Base-by-base conservation (phyloP, 2,329 filamentous ascomycete species). In the Pseudogymnoascus sp. region DNA sequence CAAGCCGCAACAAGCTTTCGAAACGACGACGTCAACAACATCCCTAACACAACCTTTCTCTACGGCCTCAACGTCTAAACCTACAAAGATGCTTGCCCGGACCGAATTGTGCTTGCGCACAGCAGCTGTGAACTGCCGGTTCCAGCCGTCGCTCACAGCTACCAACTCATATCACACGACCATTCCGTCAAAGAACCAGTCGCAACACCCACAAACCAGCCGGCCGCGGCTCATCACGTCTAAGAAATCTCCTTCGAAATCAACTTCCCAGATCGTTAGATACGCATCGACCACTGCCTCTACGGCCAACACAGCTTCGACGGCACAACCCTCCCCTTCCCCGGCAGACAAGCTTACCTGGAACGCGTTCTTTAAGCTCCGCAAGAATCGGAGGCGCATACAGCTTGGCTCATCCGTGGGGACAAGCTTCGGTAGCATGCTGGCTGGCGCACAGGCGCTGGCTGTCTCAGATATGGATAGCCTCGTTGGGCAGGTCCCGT, bases 301-400 rank as follows among this genome's bases (percentile, higher is more conserved):
- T 2, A 37, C 62, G 43, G 35, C 29, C 8, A 60, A 52, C 35
- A 43, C 66, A 52, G 33, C 61, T 35, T 60, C 60, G 61, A 61
- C 37, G 31, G 41, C 37, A 29, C 29, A 60, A 29, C 37, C 65
- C 11, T 11, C 62, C 7, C 3, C 41, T n/a, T 31, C 31, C 39
- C 33, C 29, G 23, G 59, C 62, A 2, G 66, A 68, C 23, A 62
- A 65, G 59, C 66, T 92, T 43, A 84, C 91, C 77, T 97, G 93
- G 93, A 88, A 97, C 78, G 86, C 85, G 61, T 97, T 96, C 80
- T 96, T 97, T 81, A 85, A 86, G 73, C 87, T 97, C 64, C 91
- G 93, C 71, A 89, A 91, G 70, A 89, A 87, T 64, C 90, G 93
- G 62, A 88, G 93, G 65, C 85, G 90, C 70, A 89, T 92, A 78